Evolutionary conservation across 352 stramenopile genomes (phyloP), one percentile per base, ranked within the genome.

Genomic region (Pythium angustatum): DNA sequence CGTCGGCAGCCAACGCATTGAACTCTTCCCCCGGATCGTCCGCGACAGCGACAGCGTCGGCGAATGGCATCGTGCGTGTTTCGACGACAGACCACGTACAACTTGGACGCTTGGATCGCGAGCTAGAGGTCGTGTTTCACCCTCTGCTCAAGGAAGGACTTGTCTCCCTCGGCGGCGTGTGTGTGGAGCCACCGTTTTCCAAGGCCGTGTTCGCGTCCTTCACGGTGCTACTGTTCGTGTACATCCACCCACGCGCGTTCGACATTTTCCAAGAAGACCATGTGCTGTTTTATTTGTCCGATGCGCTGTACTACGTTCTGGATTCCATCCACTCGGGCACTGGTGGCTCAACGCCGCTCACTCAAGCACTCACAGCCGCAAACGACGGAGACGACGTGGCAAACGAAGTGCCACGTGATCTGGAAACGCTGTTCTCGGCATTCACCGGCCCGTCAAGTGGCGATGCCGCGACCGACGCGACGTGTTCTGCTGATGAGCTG

Each of bases 341-440:
- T 0, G 51, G 58, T 2, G 58, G 43, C 3, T 30, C 33, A 28
- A 67, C 58, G 15, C 19, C 58, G 10, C 59, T 68, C 21, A 66
- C 58, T 12, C 24, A 57, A 21, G 47, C 66, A 7, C 40, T 68
- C 12, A n/a, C 53, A 1, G 41, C 31, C 24, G 51, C 17, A 0
- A 36, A 44, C n/a, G 53, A 47, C 5, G 30, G 19, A 30, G 47
- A 33, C 36, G 48, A 52, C 4, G 53, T 77, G 19, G 69, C 76
- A 36, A 71, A 76, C 14, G 68, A 71, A 15, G 24, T 56, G 22
- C 59, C 65, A 1, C 62, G 72, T 24, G 78, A 87, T 31, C 48
- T 94, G 1, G 82, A 94, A 34, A 74, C 72, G 28, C 68, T 93
- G 1, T 91, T 93, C 51, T 87, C 84, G 2, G 82, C 89, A 40